These are phyloP conservation scores for Eimeria acervulina DNA, from an alignment of 169 alveolate species.

Conservation along the genomic window DNA sequence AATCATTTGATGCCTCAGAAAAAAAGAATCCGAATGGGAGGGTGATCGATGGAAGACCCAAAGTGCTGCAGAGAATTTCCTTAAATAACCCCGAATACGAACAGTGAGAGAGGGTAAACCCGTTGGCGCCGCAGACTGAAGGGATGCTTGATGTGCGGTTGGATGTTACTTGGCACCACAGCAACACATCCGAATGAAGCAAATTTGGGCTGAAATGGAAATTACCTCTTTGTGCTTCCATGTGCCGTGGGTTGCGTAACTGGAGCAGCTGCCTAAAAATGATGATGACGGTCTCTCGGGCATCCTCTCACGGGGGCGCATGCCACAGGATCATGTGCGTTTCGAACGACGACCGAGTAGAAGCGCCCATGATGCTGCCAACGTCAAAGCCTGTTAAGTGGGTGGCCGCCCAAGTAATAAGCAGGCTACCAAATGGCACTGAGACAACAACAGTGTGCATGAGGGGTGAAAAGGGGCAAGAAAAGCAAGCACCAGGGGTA, in stretches of 20 bases:
- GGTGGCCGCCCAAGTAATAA: constrained; percentile 57
- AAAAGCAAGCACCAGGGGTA: neutral
- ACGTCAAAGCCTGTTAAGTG: constrained; percentile 60
- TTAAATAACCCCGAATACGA: constrained; percentile 1
- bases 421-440: constrained; percentile 60
- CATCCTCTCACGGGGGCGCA: neutral
- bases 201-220: neutral
- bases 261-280: constrained; percentile 47
- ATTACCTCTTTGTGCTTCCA: neutral
- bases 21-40: neutral
- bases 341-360: constrained; percentile 49
- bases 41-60: neutral
- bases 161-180: neutral
- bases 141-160: neutral
- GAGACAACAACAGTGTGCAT: constrained; percentile 48
- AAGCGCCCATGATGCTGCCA: constrained; percentile 76
- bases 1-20: neutral
- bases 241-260: constrained; percentile 19
- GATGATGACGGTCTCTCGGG: constrained; percentile 3
- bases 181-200: neutral
- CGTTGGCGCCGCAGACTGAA: neutral
- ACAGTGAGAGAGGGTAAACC: constrained; percentile 27
- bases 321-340: constrained; percentile 46
- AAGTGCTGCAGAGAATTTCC: neutral
- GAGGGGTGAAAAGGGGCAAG: constrained; percentile 69